Percentiles rank a stretch among this genome's conserved stretches.
These are phyloP conservation scores for Incumbomyces lentus DNA, from an alignment of 2,329 filamentous ascomycete species.

Conservation along the genomic window DNA sequence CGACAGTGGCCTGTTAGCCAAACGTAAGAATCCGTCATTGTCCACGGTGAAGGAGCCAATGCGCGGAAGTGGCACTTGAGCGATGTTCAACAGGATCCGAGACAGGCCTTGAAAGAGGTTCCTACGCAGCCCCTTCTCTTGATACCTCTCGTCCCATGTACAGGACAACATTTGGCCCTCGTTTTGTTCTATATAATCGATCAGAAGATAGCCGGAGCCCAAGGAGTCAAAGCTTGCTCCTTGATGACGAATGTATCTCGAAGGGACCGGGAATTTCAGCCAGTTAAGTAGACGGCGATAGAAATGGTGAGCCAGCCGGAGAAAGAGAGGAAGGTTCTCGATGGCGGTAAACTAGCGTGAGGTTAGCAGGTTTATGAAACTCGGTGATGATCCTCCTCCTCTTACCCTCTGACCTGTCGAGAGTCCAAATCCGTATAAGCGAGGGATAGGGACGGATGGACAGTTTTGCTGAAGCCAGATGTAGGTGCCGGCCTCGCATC, in stretches of 20 bases:
- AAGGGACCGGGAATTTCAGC: not conserved
- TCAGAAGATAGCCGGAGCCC: constrained; percentile 14
- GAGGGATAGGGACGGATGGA: constrained; percentile 22
- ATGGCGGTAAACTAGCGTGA: constrained; percentile 8
- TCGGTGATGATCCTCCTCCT: not conserved
- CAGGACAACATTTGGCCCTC: constrained; percentile 17
- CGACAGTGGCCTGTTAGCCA: constrained; percentile 22
- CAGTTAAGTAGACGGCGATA: not conserved
- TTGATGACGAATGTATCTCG: constrained; percentile 8
- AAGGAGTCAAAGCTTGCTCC: constrained; percentile 5
- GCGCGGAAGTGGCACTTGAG: constrained; percentile 12
- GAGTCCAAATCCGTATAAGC: constrained; percentile 22
- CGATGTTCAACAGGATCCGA: constrained; percentile 21
- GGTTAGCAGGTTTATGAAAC: constrained; percentile 8
- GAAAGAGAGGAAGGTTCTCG: constrained; percentile 8
- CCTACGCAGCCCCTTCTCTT: constrained; percentile 8
- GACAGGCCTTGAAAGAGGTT: constrained; percentile 22
- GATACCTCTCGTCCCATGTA: constrained; percentile 10
- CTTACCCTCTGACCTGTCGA: constrained; percentile 11
- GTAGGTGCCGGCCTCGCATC: no score
- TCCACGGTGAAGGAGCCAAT: constrained; percentile 23
- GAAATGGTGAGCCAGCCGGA: not conserved
- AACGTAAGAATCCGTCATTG: constrained; percentile 18
- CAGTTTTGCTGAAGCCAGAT: constrained; percentile 12
- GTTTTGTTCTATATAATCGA: constrained; percentile 14